Evolutionary conservation across 2,329 filamentous ascomycete genomes (phyloP), one percentile per base, ranked within the genome.

Genomic region (Penicillium decumbens): DNA sequence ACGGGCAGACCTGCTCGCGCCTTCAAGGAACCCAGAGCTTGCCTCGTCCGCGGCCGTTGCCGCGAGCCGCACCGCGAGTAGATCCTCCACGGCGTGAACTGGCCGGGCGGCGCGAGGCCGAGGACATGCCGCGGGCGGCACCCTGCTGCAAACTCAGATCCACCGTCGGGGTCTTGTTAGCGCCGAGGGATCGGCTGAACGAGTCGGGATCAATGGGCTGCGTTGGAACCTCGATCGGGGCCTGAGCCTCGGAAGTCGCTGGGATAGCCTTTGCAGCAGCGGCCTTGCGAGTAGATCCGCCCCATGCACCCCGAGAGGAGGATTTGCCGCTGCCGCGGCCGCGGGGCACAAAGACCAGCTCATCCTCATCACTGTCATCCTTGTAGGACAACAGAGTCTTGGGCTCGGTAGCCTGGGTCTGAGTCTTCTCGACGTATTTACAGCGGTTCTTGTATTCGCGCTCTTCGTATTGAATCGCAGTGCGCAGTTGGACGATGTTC

Each of bases 171-270:
- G 53, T 53, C 49, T 70, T 72, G 24, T 54, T 45, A 12, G 59
- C 45, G 15, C 56, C 66, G 28, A 72, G 61, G 23, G 67, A 68
- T 15, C 74, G 72, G 54, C 70, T 75, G 55, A 76, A 76, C 1
- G 74, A 76, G 56, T 76, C 67, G 1, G 74, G 74, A 45, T 76
- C 74, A 39, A 76, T 76, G 9, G 74, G 74, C 46, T 72, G 65
- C 3, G 72, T 72, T 1, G 74, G 74, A 13, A 76, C 68, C 53
- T 75, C 73, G 15, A 73, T 61, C 1, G 62, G 55, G 33, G 18
- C 3, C 33, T 37, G 33, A n/a, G 55, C 57, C 43, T 72, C 68
- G 3, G 50, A 57, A 20, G 60, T 55, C 7, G 59, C 50, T 13
- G 62, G 54, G 10, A 7, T 35, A 12, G 33, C 33, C 18, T 37